A percentile compares a stretch with the other conserved stretches of the same genome.
These are phyloP conservation scores for Aspergillus cavernicola DNA, from an alignment of 495 filamentous ascomycete species.

Conservation along the genomic window DNA sequence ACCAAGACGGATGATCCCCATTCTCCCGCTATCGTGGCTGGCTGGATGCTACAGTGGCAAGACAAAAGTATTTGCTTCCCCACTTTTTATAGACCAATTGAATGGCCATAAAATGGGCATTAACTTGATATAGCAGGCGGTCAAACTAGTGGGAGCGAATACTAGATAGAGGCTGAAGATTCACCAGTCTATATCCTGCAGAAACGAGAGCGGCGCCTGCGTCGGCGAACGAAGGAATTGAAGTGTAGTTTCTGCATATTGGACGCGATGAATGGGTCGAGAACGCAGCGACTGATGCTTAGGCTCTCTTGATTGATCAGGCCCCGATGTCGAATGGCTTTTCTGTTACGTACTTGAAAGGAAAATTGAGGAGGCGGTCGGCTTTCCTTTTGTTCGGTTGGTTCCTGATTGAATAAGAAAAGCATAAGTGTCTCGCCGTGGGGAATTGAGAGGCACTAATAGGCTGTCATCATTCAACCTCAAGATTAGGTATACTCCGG, in stretches of 20 bases:
- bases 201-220: background rate
- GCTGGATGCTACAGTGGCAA: constrained; percentile 3
- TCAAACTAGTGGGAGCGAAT: too few species aligned
- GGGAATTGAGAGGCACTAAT: background rate
- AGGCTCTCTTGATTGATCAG: too few species aligned
- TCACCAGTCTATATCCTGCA: background rate
- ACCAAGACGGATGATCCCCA: constrained; percentile 13
- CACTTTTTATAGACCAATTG: too few species aligned
- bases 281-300: background rate
- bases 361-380: background rate
- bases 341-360: constrained; percentile 8
- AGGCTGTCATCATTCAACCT: background rate
- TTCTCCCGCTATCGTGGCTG: constrained; percentile 8
- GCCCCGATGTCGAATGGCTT: background rate
- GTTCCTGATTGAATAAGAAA: background rate
- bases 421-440: background rate
- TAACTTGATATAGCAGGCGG: too few species aligned
- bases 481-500: background rate
- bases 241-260: background rate
- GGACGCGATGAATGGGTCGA: background rate
- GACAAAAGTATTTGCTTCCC: too few species aligned
- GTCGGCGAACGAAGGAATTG: background rate
- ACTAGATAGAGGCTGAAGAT: background rate
- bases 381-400: background rate
- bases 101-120: too few species aligned